Evolutionary conservation across 1,284 basidiomycete genomes (phyloP).

Genomic region (Fomitopsis schrenkii): DNA sequence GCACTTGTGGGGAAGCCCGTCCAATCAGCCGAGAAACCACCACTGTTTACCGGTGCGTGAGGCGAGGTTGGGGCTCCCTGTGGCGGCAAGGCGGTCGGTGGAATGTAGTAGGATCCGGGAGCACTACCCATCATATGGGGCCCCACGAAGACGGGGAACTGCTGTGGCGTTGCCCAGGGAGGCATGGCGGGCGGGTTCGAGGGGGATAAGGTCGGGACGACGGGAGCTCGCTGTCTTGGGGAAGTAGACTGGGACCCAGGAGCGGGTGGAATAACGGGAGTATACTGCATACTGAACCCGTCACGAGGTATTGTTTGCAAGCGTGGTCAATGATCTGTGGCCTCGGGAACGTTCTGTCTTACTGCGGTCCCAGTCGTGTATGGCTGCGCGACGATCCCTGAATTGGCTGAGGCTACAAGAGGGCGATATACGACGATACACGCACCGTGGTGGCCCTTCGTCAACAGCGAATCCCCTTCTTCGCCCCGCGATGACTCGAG

Average conservation of each 20-base stretch:
- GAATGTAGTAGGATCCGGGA: constrained; percentile 30
- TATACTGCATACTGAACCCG: constrained; percentile 12
- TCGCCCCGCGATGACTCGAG: background rate
- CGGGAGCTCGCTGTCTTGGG: constrained; percentile 15
- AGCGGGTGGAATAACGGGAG: constrained; percentile 18
- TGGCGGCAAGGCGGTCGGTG: constrained; percentile 21
- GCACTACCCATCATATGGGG: constrained; percentile 9
- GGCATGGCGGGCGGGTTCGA: constrained; percentile 11
- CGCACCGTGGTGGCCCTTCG: background rate
- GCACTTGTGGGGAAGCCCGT: constrained; percentile 22
- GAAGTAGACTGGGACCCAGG: constrained; percentile 15
- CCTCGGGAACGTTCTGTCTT: background rate
- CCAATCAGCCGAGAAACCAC: constrained; percentile 24
- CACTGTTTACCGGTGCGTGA: constrained; percentile 13
- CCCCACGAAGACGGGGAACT: constrained; percentile 10
- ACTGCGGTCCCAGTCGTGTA: background rate
- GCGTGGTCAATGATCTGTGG: background rate
- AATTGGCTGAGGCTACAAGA: background rate
- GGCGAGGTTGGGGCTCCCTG: constrained; percentile 13
- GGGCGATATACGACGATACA: background rate
- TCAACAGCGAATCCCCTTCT: background rate
- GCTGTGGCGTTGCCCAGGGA: constrained; percentile 15
- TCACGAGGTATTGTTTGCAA: background rate
- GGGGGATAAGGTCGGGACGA: constrained; percentile 23
- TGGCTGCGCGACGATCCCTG: background rate